phyloP scores from a whole-genome alignment of 1,284 basidiomycete genomes.

The Malassezia sp. region DNA sequence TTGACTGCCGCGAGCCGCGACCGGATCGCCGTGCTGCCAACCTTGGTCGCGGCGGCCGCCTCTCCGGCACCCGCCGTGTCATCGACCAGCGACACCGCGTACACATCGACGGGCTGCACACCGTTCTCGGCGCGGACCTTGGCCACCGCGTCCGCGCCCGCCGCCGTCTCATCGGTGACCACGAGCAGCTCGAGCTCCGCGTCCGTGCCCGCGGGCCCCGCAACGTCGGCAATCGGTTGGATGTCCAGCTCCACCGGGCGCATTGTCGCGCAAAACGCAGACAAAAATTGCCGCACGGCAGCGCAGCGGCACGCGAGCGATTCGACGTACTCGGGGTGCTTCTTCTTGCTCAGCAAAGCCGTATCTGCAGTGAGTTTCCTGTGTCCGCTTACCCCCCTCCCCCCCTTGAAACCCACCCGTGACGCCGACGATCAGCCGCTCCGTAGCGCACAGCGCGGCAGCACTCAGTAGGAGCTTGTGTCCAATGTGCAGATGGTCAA shows the following conservation, averaged over 20 bases:
- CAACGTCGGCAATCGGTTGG: conserved; percentile 33
- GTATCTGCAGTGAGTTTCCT: too few relatives aligned
- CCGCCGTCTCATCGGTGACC: conserved; percentile 39
- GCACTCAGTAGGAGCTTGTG: conserved; percentile 94
- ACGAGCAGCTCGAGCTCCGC: conserved; percentile 30
- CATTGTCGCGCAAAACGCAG: conserved; percentile 19
- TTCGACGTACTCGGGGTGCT: conserved; percentile 62
- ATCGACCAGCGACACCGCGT: conserved; percentile 36
- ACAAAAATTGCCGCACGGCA: conserved; percentile 31
- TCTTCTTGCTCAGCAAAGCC: conserved; percentile 62
- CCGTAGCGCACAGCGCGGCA: conserved; percentile 65
- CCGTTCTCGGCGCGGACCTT: conserved; percentile 24
- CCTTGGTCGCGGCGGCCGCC: conserved; percentile 32
- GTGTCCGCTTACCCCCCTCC: too few relatives aligned
- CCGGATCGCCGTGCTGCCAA: conserved; percentile 42
- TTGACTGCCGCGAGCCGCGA: conserved; percentile 23
- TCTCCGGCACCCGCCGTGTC: conserved; percentile 30
- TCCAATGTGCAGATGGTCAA: conserved; percentile 92
- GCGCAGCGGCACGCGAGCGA: conserved; percentile 50
- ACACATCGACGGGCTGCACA: conserved; percentile 21
- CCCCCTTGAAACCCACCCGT: too few relatives aligned
- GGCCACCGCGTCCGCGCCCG: conserved; percentile 33
- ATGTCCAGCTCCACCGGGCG: conserved; percentile 21
- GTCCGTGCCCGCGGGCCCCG: conserved; percentile 39
- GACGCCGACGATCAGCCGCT: conserved; percentile 78